A percentile compares a stretch with the other conserved stretches of the same genome.
phyloP scores from a whole-genome alignment of 2,329 filamentous ascomycete genomes.

The Sporothrix phasma region DNA sequence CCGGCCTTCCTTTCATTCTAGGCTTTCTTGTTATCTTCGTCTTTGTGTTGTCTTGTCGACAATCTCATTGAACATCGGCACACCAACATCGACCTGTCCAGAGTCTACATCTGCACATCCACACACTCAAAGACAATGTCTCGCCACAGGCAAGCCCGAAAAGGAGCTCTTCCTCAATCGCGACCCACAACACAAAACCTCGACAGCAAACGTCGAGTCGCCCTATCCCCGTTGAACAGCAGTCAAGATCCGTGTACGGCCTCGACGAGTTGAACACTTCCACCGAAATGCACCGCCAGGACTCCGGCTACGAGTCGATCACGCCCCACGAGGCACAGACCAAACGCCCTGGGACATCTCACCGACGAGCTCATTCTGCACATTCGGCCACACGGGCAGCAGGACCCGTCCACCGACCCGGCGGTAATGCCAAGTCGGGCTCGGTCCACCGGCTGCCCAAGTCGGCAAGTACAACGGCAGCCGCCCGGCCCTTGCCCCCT shows the following conservation, averaged over 20 bases:
- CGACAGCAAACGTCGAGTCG: conserved; percentile 18
- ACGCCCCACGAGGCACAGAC: conserved; percentile 31
- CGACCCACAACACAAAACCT: conserved; percentile 42
- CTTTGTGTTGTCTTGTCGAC: not conserved
- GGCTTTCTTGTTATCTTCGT: not conserved
- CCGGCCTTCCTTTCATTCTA: not conserved
- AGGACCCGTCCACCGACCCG: conserved; percentile 34
- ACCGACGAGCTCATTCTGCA: conserved; percentile 22
- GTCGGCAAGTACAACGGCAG: conserved; percentile 18
- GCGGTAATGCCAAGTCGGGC: conserved; percentile 32
- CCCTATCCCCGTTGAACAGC: not conserved
- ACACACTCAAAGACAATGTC: conserved; percentile 7
- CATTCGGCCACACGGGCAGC: conserved; percentile 18
- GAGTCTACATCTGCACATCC: not conserved
- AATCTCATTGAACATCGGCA: not conserved
- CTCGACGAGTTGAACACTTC: conserved; percentile 21
- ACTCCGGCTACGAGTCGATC: conserved; percentile 50
- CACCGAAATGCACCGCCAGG: conserved; percentile 42
- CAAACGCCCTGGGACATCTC: conserved; percentile 21
- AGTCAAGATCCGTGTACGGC: not conserved
- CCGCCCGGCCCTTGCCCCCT: conserved; percentile 20
- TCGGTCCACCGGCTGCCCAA: conserved; percentile 23
- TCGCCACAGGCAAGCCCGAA: conserved; percentile 12
- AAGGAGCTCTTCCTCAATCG: conserved; percentile 29
- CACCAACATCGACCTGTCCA: not conserved